Evolutionary conservation across 331 rosid species (phyloP), one percentile per base, ranked within the genome.

Genomic region (Telfairia occidentalis): DNA sequence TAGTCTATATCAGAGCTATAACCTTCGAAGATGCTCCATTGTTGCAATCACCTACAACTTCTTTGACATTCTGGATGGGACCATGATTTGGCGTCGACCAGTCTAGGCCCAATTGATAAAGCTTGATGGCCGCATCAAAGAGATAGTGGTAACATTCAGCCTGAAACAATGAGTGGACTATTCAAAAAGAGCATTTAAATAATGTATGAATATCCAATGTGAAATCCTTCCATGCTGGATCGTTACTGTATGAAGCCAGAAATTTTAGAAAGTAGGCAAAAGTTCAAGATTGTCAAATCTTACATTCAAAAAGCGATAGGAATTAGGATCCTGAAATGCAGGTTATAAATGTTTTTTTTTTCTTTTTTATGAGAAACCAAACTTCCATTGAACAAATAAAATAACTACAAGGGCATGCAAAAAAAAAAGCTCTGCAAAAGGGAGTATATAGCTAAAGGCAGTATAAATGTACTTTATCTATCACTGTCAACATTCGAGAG

Each of bases 91-190:
- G 92, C 34, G 97, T 88, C 12, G 97, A 75, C 87, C 92, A 90
- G 82, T 91, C 97, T 84, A 90, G 80, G 76, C 96, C 98, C 90
- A 91, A 67, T 82, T 95, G 98, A 66, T 90, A 82, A 83, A 94
- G 96, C 81, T 90, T 94, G 78, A 91, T 79, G 77, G 98, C 96
- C 81, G 96, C 96, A 78, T 91, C 98, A 83, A 94, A 95, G 83
- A 95, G 98, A 84, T 95, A 87, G 74, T 91, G 97, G 67, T 94
- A 94, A 69, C 97, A 91, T 81, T 94, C 98, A 70, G 98, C 85
- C 97, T 94, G 89, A 48, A 81, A 82, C 76, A 77, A 76, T 11
- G 79, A 81, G 67, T 11, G 70, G 79, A 66, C 59, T 61, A 78
- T 70, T 78, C 61, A 75, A 67, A 75, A 49, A 28, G 32, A 9